Percentiles rank a stretch among this genome's conserved stretches.
phyloP scores from a whole-genome alignment of 148 eudicot genomes.

The Chenopodium quinoa region DNA sequence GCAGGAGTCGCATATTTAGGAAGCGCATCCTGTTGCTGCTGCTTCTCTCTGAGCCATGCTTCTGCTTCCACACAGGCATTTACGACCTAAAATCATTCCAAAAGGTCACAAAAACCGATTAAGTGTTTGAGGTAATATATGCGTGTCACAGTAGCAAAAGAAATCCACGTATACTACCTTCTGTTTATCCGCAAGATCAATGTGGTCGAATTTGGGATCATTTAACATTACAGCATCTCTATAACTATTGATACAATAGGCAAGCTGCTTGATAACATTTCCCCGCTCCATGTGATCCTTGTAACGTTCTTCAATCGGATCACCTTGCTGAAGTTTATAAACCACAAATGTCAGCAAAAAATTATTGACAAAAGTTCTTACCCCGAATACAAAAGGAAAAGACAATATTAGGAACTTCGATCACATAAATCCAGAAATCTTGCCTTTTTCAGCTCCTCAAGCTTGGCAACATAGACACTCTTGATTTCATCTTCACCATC shows the following conservation, averaged over 20 bases:
- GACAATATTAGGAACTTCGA: neutral
- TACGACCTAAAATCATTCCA: slow-evolving; percentile 40
- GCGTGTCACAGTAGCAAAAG: neutral
- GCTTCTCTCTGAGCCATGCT: slow-evolving; percentile 83
- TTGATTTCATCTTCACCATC: slow-evolving; percentile 97
- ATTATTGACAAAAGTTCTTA: neutral
- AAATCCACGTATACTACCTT: slow-evolving; percentile 41
- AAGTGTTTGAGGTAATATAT: neutral
- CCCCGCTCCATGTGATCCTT: slow-evolving; percentile 75
- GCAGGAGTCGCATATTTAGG: slow-evolving; percentile 70
- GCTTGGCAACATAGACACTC: slow-evolving; percentile 87
- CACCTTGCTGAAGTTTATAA: slow-evolving; percentile 58
- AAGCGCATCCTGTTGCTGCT: slow-evolving; percentile 76
- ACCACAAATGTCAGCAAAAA: neutral
- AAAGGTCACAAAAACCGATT: neutral
- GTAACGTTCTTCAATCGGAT: slow-evolving; percentile 84
- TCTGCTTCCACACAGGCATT: slow-evolving; percentile 73
- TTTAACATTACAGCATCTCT: slow-evolving; percentile 67
- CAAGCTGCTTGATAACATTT: slow-evolving; percentile 50
- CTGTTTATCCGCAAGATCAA: slow-evolving; percentile 73
- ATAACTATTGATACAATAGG: slow-evolving; percentile 53
- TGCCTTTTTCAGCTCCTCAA: slow-evolving; percentile 93
- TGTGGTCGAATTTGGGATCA: slow-evolving; percentile 87
- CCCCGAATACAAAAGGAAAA: neutral
- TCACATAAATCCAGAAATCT: neutral